phyloP scores from a whole-genome alignment of 148 eudicot genomes.

The Pouteria glomerata region DNA sequence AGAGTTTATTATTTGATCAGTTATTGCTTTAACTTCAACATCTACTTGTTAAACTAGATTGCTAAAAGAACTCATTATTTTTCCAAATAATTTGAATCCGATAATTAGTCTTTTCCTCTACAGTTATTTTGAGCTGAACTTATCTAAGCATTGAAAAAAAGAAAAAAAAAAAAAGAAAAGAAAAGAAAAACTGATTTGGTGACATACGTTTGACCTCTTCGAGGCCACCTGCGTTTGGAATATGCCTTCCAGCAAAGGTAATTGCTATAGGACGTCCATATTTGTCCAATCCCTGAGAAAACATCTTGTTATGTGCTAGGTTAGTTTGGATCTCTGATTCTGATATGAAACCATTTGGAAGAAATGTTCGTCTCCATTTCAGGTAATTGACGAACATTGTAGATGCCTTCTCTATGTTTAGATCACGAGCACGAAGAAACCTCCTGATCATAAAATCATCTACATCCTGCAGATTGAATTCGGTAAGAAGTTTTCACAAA shows the following conservation, averaged over 20 bases:
- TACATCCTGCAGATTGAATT: conserved; percentile 36
- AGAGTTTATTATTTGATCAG: background rate
- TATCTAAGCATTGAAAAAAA: background rate
- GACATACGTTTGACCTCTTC: conserved; percentile 78
- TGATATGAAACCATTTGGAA: conserved; percentile 61
- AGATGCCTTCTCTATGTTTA: conserved; percentile 64
- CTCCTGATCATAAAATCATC: conserved; percentile 63
- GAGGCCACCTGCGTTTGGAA: conserved; percentile 51
- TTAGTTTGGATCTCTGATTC: conserved; percentile 46
- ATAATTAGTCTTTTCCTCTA: too few relatives aligned
- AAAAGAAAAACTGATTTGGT: background rate
- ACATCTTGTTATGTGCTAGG: conserved; percentile 60
- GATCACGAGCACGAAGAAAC: conserved; percentile 73
- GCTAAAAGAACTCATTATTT: too few relatives aligned
- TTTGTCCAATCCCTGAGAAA: conserved; percentile 61
- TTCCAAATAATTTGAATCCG: too few relatives aligned
- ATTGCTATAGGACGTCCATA: conserved; percentile 54
- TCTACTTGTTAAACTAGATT: background rate
- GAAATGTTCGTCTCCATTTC: conserved; percentile 52
- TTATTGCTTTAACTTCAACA: background rate
- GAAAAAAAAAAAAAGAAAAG: background rate
- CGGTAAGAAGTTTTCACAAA: background rate
- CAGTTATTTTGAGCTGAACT: too few relatives aligned
- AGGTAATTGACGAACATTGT: conserved; percentile 50
- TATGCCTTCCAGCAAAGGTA: conserved; percentile 48